Evolutionary conservation across 1,284 basidiomycete genomes (phyloP), one percentile per base, ranked within the genome.

Genomic region (Stereum hirsutum): DNA sequence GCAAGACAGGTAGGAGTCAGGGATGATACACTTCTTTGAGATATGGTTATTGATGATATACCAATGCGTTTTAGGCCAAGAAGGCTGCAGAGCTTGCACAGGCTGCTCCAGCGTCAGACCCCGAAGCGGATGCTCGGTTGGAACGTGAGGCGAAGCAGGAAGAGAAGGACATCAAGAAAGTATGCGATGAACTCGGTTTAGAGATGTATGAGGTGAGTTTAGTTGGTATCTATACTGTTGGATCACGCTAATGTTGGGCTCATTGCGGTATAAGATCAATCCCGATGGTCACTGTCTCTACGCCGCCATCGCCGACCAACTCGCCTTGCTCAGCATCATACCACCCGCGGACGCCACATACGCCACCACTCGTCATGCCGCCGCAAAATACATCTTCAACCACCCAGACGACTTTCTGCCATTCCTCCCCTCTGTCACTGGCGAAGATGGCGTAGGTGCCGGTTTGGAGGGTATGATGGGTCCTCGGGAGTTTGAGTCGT

Each of bases 231-330:
- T 8, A 23, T 19, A 17, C 7, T 20, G 7, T 19, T 6, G 6
- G 24, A 21, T 8, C 33, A 17, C 34, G n/a, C 31, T 32, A 2
- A 14, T 5, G 8, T 12, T 21, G 7, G 11, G 34, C n/a, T 23
- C 17, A 19, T 14, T 37, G 8, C 15, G 17, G 20, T 14, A 37
- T 37, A 17, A 94, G 89, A 89, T 97, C 54, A 83, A 81, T 49
- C 90, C 94, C 7, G 94, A 98, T 56, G 94, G 94, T 0, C 94
- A 98, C 56, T 98, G 93, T 66, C 78, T 97, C 31, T 98, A 88
- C 65, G 86, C 91, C 34, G 90, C 94, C 4, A 71, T 98, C 10
- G 93, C 90, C 15, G 92, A 98, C 59, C 94, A 94, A 57, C 78
- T 93, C 42, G 70, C 65, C 37, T 62, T 85, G 17, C 72, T 83